Percentiles rank a stretch among this genome's conserved stretches.
phyloP scores from a whole-genome alignment of 306 rosid species.

The Cucurbita moschata region DNA sequence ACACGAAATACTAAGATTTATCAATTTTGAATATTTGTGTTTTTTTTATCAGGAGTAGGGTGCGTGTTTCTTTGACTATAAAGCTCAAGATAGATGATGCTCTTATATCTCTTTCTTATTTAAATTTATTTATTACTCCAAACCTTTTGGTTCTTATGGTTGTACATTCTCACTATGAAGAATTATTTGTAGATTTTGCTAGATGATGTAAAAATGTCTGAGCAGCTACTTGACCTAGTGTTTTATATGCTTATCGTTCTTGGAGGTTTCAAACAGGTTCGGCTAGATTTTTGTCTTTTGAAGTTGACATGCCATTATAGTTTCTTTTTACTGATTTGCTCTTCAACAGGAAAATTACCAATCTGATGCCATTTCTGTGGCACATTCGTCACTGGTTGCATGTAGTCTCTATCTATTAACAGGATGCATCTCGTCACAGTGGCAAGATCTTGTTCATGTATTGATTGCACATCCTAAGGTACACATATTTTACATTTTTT shows the following conservation, averaged over 20 bases:
- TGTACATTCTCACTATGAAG: neutral
- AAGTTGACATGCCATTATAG: neutral
- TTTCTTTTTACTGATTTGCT: slow-evolving; percentile 16
- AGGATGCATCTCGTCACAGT: slow-evolving; percentile 60
- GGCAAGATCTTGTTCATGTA: slow-evolving; percentile 75
- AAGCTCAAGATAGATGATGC: neutral
- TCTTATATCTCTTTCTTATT: neutral
- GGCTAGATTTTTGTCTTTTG: slow-evolving; percentile 14
- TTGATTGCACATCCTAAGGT: slow-evolving; percentile 90
- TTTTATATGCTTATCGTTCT: slow-evolving; percentile 59
- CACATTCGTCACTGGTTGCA: slow-evolving; percentile 68
- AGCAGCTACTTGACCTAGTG: slow-evolving; percentile 74
- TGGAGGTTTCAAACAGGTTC: slow-evolving; percentile 64
- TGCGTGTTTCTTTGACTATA: neutral
- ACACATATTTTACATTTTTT: neutral
- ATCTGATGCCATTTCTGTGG: slow-evolving; percentile 28
- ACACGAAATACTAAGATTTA: neutral
- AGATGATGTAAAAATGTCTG: slow-evolving; percentile 65
- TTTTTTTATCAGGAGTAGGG: neutral
- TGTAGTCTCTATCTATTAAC: slow-evolving; percentile 60
- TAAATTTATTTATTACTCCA: neutral
- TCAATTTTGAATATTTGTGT: neutral
- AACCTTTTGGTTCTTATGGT: neutral
- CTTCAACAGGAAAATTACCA: slow-evolving; percentile 44
- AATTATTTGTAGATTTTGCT: slow-evolving; percentile 48